A percentile compares a stretch with the other conserved stretches of the same genome.
phyloP scores from a whole-genome alignment of 805 yeast species.

The Torulaspora microellipsoides region DNA sequence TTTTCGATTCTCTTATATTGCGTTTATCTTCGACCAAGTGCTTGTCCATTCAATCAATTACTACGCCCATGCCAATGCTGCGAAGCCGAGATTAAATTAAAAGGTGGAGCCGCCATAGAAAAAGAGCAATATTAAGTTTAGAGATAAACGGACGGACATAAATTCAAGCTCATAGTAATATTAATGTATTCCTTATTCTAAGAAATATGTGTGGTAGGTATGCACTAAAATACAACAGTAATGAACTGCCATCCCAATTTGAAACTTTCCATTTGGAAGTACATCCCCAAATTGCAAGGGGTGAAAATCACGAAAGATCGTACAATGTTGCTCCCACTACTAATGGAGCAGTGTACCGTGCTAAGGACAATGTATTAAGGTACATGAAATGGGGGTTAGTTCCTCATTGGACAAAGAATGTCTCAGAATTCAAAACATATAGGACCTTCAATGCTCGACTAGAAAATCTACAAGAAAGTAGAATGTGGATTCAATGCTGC shows the following conservation, averaged over 20 bases:
- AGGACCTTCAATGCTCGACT: conserved; percentile 69
- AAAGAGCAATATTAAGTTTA: too few species aligned
- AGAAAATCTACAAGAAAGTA: conserved; percentile 48
- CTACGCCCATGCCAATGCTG: too few species aligned
- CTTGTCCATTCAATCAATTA: too few species aligned
- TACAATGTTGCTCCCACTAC: conserved; percentile 64
- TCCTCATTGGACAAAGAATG: conserved; percentile 57
- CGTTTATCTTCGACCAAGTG: too few species aligned
- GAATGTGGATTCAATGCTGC: conserved; percentile 54
- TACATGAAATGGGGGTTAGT: conserved; percentile 79
- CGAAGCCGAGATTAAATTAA: too few species aligned
- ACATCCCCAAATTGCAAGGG: conserved; percentile 13
- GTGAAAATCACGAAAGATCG: conserved; percentile 28
- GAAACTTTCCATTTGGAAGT: conserved; percentile 13
- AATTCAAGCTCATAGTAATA: too few species aligned
- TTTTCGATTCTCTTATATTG: too few species aligned
- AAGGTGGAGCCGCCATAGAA: too few species aligned
- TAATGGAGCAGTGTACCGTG: conserved; percentile 39
- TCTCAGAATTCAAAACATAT: conserved; percentile 33
- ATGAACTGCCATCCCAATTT: conserved; percentile 19
- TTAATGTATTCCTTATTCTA: too few species aligned
- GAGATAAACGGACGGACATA: too few species aligned
- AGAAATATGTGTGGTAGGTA: conserved; percentile 59
- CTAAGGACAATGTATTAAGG: conserved; percentile 30
- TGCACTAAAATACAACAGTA: conserved; percentile 39